phyloP scores from a whole-genome alignment of 1,284 basidiomycete species.

The Fomitopsis palustris region DNA sequence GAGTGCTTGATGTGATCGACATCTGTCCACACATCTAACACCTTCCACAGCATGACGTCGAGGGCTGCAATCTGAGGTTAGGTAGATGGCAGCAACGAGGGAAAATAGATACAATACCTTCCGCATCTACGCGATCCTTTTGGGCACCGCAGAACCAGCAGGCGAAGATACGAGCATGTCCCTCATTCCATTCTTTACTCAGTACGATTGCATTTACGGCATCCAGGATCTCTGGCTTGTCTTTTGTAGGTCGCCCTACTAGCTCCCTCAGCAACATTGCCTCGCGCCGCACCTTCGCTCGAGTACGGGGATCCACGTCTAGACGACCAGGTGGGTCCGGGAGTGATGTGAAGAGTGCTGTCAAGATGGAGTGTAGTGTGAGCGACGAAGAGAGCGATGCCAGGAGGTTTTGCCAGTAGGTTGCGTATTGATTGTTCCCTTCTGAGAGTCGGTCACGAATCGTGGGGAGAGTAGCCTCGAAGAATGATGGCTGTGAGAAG shows the following conservation, averaged over 20 bases:
- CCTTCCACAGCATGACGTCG: conserved; percentile 41
- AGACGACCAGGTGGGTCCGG: conserved; percentile 27
- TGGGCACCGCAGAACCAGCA: conserved; percentile 55
- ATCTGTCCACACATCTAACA: conserved; percentile 61
- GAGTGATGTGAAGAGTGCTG: conserved; percentile 54
- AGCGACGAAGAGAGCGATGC: conserved; percentile 47
- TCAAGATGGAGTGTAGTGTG: conserved; percentile 52
- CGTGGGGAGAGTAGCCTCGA: conserved; percentile 40
- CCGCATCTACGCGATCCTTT: conserved; percentile 29
- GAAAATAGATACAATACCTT: conserved; percentile 29
- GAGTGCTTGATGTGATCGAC: conserved; percentile 72
- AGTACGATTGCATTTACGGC: conserved; percentile 46
- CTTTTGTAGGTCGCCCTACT: conserved; percentile 43
- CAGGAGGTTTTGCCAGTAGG: conserved; percentile 49
- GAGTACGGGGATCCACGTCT: conserved; percentile 30
- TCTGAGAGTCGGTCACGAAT: conserved; percentile 42
- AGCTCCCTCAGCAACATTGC: conserved; percentile 44
- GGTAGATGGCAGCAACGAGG: neutral
- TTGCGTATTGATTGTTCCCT: conserved; percentile 34
- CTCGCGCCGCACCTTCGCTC: conserved; percentile 48
- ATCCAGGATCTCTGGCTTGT: conserved; percentile 51
- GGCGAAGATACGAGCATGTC: conserved; percentile 56
- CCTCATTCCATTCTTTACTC: conserved; percentile 54
- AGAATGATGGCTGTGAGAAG: conserved; percentile 67
- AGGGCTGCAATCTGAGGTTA: conserved; percentile 35